Base-by-base conservation (phyloP, 441 rosid genomes). In the Croton setiger region DNA sequence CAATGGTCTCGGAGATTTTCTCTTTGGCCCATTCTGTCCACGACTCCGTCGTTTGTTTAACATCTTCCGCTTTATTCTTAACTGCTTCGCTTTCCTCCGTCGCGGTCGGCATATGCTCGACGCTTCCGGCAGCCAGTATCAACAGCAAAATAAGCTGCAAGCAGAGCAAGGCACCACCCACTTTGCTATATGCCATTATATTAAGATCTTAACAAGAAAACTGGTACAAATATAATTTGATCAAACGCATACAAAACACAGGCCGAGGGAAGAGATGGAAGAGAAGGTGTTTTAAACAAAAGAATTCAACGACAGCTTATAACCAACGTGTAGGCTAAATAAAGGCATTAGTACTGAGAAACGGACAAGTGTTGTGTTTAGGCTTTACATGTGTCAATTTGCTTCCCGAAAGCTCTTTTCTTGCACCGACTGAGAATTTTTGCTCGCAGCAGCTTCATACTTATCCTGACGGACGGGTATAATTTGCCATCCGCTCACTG, bases 11-110 rank as follows among this genome's bases (percentile, higher is more conserved):
- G 0, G 88, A 70, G 33, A 81, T 62, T 73, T 84, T 87, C 71
- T 83, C 95, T 76, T 87, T 87, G 0, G 90, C 88, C 92, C 95
- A 85, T 41, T 67, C 87, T 0, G 85, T 74, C 92, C 90, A 89
- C 0, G 92, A 75, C 57, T 79, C 87, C 0, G 83, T 36, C 11
- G 62, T 78, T 33, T 77, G 84, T 39, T 78, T 79, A n/a, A 66
- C 74, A 43, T 58, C 54, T 35, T 66, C 12, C 0, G 20, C 53
- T 41, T 14, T 17, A 5, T 57, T 36, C 3, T 8, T 14, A 20
- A 23, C 31, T 31, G 20, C 37, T 5, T 8, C 55, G 7, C 66
- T 59, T 41, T 66, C 70, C 27, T 58, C 52, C 5, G 33, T 9
- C 5, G 20, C 23, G 2, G 49, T 35, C 0, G 66, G 35, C 13